Evolutionary conservation across 768 basidiomycete species (phyloP).

Genomic region (Wakefieldia striispora): DNA sequence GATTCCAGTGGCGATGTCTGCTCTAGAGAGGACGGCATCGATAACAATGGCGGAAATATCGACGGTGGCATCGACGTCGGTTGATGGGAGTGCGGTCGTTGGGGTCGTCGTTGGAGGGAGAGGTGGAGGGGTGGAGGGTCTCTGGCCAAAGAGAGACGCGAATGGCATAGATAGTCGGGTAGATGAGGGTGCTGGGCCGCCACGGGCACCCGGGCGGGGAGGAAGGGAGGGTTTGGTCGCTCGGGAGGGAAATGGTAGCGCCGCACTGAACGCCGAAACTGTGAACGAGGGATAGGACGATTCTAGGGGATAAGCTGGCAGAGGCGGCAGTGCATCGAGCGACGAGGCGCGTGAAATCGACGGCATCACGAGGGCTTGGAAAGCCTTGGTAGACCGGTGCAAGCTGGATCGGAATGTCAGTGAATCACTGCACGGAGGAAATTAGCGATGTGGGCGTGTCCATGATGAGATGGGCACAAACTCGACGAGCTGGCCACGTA

Average conservation of each 20-base stretch:
- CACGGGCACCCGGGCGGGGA: conserved; percentile 30
- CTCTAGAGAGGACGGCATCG: conserved; percentile 47
- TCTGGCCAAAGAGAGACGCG: conserved; percentile 69
- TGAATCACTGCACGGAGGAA: conserved; percentile 26
- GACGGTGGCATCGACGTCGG: conserved; percentile 36
- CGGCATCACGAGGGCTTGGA: conserved; percentile 35
- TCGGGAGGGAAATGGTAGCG: conserved; percentile 34
- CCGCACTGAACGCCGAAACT: conserved; percentile 39
- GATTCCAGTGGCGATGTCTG: conserved; percentile 54
- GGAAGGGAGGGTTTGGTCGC: conserved; percentile 51
- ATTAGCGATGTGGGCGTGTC: conserved; percentile 33
- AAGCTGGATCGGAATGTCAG: conserved; percentile 46
- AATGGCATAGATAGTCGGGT: conserved; percentile 72
- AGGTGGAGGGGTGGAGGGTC: conserved; percentile 31
- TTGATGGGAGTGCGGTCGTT: conserved; percentile 24
- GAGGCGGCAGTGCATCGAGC: conserved; percentile 50
- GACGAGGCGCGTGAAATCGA: conserved; percentile 36
- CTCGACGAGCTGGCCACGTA: conserved; percentile 69
- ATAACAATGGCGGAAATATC: conserved; percentile 66
- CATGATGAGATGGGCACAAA: conserved; percentile 38
- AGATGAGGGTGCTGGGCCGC: conserved; percentile 19
- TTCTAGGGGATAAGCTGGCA: conserved; percentile 41
- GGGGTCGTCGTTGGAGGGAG: conserved; percentile 22
- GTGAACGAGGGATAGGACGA: conserved; percentile 48
- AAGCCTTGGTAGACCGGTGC: conserved; percentile 39